Base-by-base conservation (phyloP, 1,139 yeast genomes). In the Lodderomyces oxycetoniae region DNA sequence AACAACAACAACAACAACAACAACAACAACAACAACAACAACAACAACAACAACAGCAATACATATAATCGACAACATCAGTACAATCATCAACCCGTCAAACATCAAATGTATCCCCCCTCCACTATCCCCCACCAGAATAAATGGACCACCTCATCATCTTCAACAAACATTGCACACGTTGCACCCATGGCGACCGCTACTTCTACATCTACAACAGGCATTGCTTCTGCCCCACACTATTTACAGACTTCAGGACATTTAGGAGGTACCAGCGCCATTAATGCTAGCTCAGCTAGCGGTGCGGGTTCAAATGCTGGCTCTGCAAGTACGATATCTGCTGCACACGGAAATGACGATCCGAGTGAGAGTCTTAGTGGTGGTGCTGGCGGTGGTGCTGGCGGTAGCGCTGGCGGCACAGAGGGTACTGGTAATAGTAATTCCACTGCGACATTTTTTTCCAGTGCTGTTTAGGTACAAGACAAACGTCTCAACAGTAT, bases 21-120 rank as follows among this genome's bases (percentile, higher is more conserved):
- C 31, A 17, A 12, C 17, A 10, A 15, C 31, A n/a, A 12, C 31
- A 20, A 3, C 31, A 28, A 28, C 31, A 19, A 13, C 9, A 28
- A 4, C 31, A 5, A 6, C 24, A 8, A 29, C 32, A 9, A 14
- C 24, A 11, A 21, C 12, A 10, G 26, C 24, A 12, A 7, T 9
- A 9, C 11, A 7, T 24, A n/a, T 11, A 17, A n/a, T 13, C 4
- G 9, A 12, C 22, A 19, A 10, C 22, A 19, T 10, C 10, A 19
- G 22, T 19, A n/a, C n/a, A n/a, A n/a, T n/a, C n/a, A n/a, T n/a
- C n/a, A n/a, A n/a, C n/a, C n/a, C n/a, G n/a, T n/a, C n/a, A n/a
- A n/a, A n/a, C n/a, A n/a, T n/a, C n/a, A n/a, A n/a, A n/a, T n/a
- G n/a, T n/a, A n/a, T n/a, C n/a, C n/a, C n/a, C n/a, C n/a, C n/a